Evolutionary conservation across 352 stramenopile genomes (phyloP).

Genomic region (Phytophthora parvispora): DNA sequence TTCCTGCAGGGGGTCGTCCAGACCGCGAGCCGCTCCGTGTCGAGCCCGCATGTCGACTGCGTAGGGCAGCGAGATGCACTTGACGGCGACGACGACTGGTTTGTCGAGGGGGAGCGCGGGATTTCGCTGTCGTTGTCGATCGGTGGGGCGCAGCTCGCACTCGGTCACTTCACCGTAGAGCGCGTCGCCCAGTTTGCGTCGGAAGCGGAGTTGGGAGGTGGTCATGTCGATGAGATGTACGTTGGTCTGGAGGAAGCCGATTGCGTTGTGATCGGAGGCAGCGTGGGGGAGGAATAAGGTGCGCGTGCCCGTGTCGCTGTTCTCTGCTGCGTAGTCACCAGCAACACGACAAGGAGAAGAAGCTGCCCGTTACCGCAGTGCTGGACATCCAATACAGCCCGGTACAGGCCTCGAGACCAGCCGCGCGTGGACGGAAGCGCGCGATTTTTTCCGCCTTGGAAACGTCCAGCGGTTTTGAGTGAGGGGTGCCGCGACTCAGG

Average conservation of each 20-base stretch:
- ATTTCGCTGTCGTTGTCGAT: neutral
- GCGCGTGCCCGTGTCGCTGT: neutral
- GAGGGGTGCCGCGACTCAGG: too few relatives aligned
- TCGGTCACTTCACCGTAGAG: slow-evolving; percentile 40
- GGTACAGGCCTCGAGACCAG: too few relatives aligned
- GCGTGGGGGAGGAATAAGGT: neutral
- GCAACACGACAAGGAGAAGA: too few relatives aligned
- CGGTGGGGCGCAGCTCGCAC: slow-evolving; percentile 14
- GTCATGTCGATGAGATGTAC: slow-evolving; percentile 5
- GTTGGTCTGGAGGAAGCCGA: neutral
- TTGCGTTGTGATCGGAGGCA: neutral
- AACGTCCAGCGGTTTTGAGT: too few relatives aligned
- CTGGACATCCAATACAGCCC: too few relatives aligned
- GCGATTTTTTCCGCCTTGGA: too few relatives aligned
- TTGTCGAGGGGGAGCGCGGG: neutral
- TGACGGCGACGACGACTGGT: slow-evolving; percentile 28
- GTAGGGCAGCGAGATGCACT: slow-evolving; percentile 22
- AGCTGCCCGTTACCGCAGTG: too few relatives aligned
- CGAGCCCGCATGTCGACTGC: neutral
- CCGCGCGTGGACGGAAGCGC: too few relatives aligned
- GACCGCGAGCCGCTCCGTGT: neutral
- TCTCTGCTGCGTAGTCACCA: too few relatives aligned
- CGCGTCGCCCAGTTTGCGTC: slow-evolving; percentile 31
- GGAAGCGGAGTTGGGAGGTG: slow-evolving; percentile 24
- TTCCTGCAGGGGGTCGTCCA: slow-evolving; percentile 33